A percentile compares a stretch with the other conserved stretches of the same genome.
These are phyloP conservation scores for Mallotus japonicus DNA, from an alignment of 441 rosid species.

Conservation along the genomic window DNA sequence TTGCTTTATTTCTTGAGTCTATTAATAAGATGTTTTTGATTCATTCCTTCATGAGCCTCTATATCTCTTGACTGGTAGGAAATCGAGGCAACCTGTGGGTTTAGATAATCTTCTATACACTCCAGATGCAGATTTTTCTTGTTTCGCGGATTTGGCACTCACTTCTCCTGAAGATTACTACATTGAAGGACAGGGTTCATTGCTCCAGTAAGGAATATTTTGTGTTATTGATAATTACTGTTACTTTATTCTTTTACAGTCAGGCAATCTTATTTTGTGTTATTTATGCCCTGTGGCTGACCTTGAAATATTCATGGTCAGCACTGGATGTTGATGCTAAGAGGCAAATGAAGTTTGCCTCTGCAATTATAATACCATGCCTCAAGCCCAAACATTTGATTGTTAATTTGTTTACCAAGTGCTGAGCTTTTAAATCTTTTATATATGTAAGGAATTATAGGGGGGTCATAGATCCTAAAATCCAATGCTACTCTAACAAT, in stretches of 20 bases:
- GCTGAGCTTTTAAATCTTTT: too few species aligned
- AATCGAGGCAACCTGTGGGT: slow-evolving; percentile 72
- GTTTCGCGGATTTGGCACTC: slow-evolving; percentile 93
- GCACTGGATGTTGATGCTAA: neutral
- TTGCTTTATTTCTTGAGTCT: slow-evolving; percentile 10
- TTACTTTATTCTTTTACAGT: slow-evolving; percentile 7
- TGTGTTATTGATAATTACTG: neutral
- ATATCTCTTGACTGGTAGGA: slow-evolving; percentile 46
- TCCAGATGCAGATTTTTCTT: slow-evolving; percentile 98
- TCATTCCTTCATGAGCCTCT: neutral
- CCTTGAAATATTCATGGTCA: neutral
- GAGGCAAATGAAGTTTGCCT: neutral
- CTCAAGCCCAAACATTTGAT: too few species aligned
- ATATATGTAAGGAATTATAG: neutral
- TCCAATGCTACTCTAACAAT: neutral
- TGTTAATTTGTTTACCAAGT: too few species aligned
- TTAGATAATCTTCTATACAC: slow-evolving; percentile 93
- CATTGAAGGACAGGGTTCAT: slow-evolving; percentile 91
- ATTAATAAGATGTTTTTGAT: neutral
- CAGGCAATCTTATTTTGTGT: neutral
- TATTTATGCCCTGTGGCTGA: neutral
- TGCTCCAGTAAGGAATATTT: slow-evolving; percentile 75
- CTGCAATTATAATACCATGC: neutral
- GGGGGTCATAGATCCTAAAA: neutral
- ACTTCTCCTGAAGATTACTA: slow-evolving; percentile 93